These are phyloP conservation scores for Kodamaea hsintzibuensis DNA, from an alignment of 805 yeast genomes.

Conservation along the genomic window DNA sequence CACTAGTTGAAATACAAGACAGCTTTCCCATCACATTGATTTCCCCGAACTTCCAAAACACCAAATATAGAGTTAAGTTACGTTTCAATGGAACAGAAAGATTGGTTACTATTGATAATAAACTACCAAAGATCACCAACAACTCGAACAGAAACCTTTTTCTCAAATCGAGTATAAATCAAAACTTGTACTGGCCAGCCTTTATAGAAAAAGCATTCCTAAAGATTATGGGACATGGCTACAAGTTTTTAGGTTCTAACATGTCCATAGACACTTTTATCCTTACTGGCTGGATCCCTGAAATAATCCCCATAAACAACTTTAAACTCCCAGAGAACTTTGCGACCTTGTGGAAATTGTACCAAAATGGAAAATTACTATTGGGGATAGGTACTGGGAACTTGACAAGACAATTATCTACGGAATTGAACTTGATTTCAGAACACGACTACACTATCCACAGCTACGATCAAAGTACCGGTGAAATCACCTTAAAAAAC, in stretches of 20 bases:
- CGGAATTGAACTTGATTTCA: slow-evolving; percentile 42
- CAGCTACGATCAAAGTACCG: slow-evolving; percentile 22
- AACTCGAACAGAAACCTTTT: slow-evolving; percentile 26
- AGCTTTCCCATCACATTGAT: slow-evolving; percentile 9
- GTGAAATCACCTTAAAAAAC: slow-evolving; percentile 25
- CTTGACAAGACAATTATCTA: slow-evolving; percentile 34
- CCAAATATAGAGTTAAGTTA: slow-evolving; percentile 42
- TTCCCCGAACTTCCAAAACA: slow-evolving; percentile 12
- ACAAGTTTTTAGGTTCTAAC: slow-evolving; percentile 72
- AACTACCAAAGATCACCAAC: slow-evolving; percentile 38
- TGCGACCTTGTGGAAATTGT: slow-evolving; percentile 21
- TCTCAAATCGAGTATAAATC: slow-evolving; percentile 37
- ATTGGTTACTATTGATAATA: slow-evolving; percentile 47
- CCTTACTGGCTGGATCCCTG: slow-evolving; percentile 76
- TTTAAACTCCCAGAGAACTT: slow-evolving; percentile 33
- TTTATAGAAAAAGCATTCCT: slow-evolving; percentile 77
- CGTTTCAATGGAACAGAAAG: slow-evolving; percentile 56
- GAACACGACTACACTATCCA: slow-evolving; percentile 71
- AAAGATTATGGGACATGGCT: slow-evolving; percentile 56
- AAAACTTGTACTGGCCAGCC: slow-evolving; percentile 59
- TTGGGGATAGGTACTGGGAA: slow-evolving; percentile 72
- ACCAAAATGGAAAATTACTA: slow-evolving; percentile 38
- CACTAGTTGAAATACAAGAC: slow-evolving; percentile 35
- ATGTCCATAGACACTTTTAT: slow-evolving; percentile 67
- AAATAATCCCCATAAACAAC: slow-evolving; percentile 40